Evolutionary conservation across 257 asterid species (phyloP).

Genomic region (Plantago elongata): DNA sequence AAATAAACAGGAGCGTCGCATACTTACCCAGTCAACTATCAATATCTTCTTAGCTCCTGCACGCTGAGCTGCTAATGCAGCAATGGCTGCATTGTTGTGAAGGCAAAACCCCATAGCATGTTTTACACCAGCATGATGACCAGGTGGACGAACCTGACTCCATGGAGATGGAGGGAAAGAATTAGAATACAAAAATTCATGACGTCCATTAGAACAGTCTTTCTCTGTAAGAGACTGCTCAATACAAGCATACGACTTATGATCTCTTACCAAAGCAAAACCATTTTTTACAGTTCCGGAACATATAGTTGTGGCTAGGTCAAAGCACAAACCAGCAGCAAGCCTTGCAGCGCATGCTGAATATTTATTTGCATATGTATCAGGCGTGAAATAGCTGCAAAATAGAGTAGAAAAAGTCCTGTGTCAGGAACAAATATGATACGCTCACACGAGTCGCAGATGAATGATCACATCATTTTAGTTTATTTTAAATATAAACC

Average conservation of each 20-base stretch:
- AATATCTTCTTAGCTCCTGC: slow-evolving; percentile 95
- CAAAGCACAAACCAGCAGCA: slow-evolving; percentile 97
- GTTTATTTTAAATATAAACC: not conserved
- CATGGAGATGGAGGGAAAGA: slow-evolving; percentile 24
- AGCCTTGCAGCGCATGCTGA: slow-evolving; percentile 95
- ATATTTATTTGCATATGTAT: slow-evolving; percentile 86
- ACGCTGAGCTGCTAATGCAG: slow-evolving; percentile 82
- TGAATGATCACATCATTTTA: too few species aligned
- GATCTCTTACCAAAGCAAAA: slow-evolving; percentile 80
- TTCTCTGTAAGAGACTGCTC: slow-evolving; percentile 12
- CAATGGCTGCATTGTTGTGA: slow-evolving; percentile 96
- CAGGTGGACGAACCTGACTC: slow-evolving; percentile 96
- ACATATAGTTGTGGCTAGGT: slow-evolving; percentile 82
- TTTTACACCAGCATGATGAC: slow-evolving; percentile 99
- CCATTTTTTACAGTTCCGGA: slow-evolving; percentile 85
- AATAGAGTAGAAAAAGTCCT: slow-evolving; percentile 17
- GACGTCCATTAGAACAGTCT: slow-evolving; percentile 12
- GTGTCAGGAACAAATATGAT: not conserved
- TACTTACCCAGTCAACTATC: slow-evolving; percentile 89
- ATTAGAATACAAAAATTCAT: slow-evolving; percentile 12
- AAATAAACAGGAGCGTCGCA: not conserved
- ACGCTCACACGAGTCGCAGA: too few species aligned
- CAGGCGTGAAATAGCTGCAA: slow-evolving; percentile 96
- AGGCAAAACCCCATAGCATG: slow-evolving; percentile 99
- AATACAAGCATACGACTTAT: slow-evolving; percentile 9